Base-by-base conservation (phyloP, 768 basidiomycete species). In the Lactifluus hygrophoroides region DNA sequence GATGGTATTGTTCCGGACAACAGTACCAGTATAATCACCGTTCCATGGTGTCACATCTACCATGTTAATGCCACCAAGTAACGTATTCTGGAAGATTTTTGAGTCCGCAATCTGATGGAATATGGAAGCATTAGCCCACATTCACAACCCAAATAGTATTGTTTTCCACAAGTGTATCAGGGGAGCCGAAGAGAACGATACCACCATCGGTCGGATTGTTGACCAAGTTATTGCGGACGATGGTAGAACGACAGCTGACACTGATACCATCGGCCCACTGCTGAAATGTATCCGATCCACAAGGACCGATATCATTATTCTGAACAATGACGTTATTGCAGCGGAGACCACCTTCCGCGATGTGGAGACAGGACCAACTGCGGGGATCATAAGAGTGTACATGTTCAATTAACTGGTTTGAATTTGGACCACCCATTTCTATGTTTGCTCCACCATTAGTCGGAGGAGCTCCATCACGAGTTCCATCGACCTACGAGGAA, bases 261-360 rank as follows among this genome's bases (percentile, higher is more conserved):
- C 86, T 88, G 65, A 91, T 85, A 5, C 89, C 89, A 66, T 90
- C 89, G 1, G 89, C 87, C 89, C 89, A 91, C 68, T 88, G 72
- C 61, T 83, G 80, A 65, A 79, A 87, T 4, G 64, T 60, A 57
- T 86, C 83, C 4, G 75, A 74, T 1, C 89, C 88, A 59, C 85
- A 84, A 2, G 89, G 88, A 3, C 87, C 91, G 43, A 93, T 83
- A 62, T 91, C 87, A 64, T 93, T 93, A 71, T 90, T 85, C 66
- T 86, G 85, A 32, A 93, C 75, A 3, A 79, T 80, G 13, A 72
- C 74, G 56, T 83, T 83, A 57, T 73, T 78, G 72, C 90, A 94
- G 9, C 69, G 74, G 37, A 86, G 74, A 34, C 76, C 69, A 4
- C 90, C 91, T 68, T 92, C 84, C 0, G 77, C 74, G 32, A 93